Base-by-base conservation (phyloP, 139 green algal genomes). In the Ostreobium quekettii region DNA sequence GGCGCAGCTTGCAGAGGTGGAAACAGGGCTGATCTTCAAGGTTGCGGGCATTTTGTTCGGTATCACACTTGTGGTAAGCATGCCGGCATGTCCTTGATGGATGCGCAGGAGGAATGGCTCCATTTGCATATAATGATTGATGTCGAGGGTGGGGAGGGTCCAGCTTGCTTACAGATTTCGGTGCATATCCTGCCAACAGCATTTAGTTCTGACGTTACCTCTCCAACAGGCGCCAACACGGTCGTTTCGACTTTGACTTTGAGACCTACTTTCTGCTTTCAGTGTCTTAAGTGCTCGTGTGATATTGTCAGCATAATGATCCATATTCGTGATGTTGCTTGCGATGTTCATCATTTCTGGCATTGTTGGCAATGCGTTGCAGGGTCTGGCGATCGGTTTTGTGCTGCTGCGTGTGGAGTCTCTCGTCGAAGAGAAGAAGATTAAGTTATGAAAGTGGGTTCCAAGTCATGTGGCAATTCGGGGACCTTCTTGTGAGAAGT, bases 381-480 rank as follows among this genome's bases (percentile, higher is more conserved):
- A 96, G 89, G 90, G 90, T 46, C 86, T 97, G 37, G 90, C 90
- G n/a, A n/a, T 95, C 6, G 90, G 90, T 66, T 97, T 97, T 74
- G 84, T 97, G 36, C 78, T 97, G 38, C 82, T 97, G 60, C 86
- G 90, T 26, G 81, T 96, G 30, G 90, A 96, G 82, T 80, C 84
- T 22, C 78, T 95, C 47, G 86, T 88, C 26, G 87, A 96, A 85
- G 90, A 93, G 81, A 86, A 83, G 81, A 90, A 95, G 83, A 74
- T 95, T 49, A 83, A 83, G 56, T 32, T 35, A 33, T 64, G 26
- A 53, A 53, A 11, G 11, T 53, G 42, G 19, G 19, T 53, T 53
- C 42, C 15, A 53, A 53, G n/a, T n/a, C n/a, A n/a, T n/a, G n/a
- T n/a, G n/a, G n/a, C n/a, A n/a, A n/a, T n/a, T n/a, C n/a, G n/a